Evolutionary conservation across 2,329 filamentous ascomycete genomes (phyloP), one percentile per base, ranked within the genome.

Genomic region (Hortaea werneckii): DNA sequence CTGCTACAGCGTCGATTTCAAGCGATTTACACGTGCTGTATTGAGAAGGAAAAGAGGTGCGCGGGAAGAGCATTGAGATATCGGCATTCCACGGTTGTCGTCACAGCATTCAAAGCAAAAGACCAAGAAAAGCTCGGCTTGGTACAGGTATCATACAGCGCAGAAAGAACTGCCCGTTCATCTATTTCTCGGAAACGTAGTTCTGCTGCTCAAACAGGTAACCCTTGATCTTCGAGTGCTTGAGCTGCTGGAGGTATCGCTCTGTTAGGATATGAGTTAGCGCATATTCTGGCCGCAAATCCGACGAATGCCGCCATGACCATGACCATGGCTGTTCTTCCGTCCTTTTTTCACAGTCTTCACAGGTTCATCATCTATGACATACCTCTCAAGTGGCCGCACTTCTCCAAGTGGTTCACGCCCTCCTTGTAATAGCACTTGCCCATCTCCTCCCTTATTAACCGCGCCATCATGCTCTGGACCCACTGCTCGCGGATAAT

Each of bases 401-500:
- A 92, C 71, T 90, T 92, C 76, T 90, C 86, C 65, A 92, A 69
- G 66, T 92, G 86, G 67, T 92, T 92, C 55, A 89, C 84, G 46
- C 86, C 87, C 69, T 92, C 84, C 56, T 79, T 76, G 67, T 80
- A 79, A 69, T 92, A 92, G 74, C 86, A 92, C 72, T 87, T 90
- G 67, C 82, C 77, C 71, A 92, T 73, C 73, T 92, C 86, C 65
- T 90, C 83, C 53, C 84, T 74, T 45, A 92, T 84, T 52, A 92
- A 70, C 50, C 86, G 76, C 47, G 83, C 84, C 86, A 89, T 92
- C 86, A 92, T 92, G 65, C 83, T 82, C 65, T 80, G 81, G 49
- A 92, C 85, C 87, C 87, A 92, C 72, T 92, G 86, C 71, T 92
- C 86, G 52, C 85, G 77, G 58, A 92, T 78, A 47, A 92, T 77